Base-by-base conservation (phyloP, 139 green algal species). In the Eudorina sp. region DNA sequence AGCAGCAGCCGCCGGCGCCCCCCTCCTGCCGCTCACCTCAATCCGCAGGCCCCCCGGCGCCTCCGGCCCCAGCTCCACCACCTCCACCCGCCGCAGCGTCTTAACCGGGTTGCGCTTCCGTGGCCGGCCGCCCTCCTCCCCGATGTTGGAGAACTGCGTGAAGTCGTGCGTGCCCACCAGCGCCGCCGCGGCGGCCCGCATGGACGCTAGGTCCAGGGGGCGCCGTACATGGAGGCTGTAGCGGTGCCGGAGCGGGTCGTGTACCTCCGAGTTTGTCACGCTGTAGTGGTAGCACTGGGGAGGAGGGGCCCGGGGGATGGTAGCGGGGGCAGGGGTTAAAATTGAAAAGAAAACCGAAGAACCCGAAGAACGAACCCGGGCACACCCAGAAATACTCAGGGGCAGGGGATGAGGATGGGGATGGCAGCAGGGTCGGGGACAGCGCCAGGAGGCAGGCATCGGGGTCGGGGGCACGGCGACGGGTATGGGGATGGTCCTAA, bases 151-250 rank as follows among this genome's bases (percentile, higher is more conserved):
- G 68, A 97, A 97, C 90, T 92, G 88, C 81, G 90, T 92, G 73
- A 98, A 98, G 89, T 98, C 93, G 86, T 97, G 94, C 5, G 60
- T 85, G 38, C 96, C 96, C 40, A 92, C 77, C 40, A 97, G 85
- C 43, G 92, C 68, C 45, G 13, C 51, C 1, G 94, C 93, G 0
- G 90, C 94, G 4, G 53, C 72, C 25, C 89, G 38, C 92, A 97
- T 95, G 38, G 60, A 58, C 0, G 29, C 76, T 21, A 95, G 38
- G 87, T 95, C 70, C 3, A 97, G 81, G 3, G 68, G 77, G n/a
- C 69, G n/a, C 2, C 55, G 84, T 7, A 84, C 74, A 64, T 92
- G 90, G 66, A 92, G 64, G 76, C 78, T 69, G 78, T 86, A 91
- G 62, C 88, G 90, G 51, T 77, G 1, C 11, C 73, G 86, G 29